phyloP scores from a whole-genome alignment of 768 basidiomycete genomes.

The Auricularia cornea region DNA sequence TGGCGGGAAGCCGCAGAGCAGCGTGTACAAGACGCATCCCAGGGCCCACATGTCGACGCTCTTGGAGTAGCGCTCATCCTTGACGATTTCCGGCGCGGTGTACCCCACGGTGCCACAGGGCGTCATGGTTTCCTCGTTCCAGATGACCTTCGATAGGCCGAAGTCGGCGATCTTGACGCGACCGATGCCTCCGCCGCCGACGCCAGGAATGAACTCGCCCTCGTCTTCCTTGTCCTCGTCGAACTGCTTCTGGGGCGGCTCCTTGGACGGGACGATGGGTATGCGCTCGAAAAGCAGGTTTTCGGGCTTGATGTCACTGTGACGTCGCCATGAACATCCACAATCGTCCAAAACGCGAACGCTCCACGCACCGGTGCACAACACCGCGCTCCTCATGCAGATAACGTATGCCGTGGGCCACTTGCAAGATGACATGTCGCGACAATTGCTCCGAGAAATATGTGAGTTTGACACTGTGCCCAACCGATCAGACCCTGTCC shows the following conservation, averaged over 20 bases:
- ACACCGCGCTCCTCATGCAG: constrained; percentile 97
- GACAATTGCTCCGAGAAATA: constrained; percentile 98
- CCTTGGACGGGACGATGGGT: constrained; percentile 80
- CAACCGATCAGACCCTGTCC: not conserved
- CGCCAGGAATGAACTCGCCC: constrained; percentile 85
- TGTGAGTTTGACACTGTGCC: constrained; percentile 76
- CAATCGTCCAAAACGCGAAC: not conserved
- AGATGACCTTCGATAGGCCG: constrained; percentile 93
- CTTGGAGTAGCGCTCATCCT: constrained; percentile 94
- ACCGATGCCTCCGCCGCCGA: constrained; percentile 96
- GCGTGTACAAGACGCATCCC: constrained; percentile 97
- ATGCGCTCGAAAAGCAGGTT: constrained; percentile 92
- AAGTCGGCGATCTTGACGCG: constrained; percentile 99
- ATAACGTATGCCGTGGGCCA: constrained; percentile 87
- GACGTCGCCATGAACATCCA: not conserved
- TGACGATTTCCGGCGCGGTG: constrained; percentile 98
- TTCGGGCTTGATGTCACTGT: constrained; percentile 93
- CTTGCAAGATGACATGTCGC: constrained; percentile 94
- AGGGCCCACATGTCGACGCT: constrained; percentile 99
- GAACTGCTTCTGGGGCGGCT: constrained; percentile 69
- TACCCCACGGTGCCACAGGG: constrained; percentile 99
- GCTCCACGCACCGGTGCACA: constrained; percentile 63
- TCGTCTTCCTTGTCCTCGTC: constrained; percentile 99
- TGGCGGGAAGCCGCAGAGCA: constrained; percentile 94
- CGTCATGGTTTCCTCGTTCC: constrained; percentile 99